These are phyloP conservation scores for Hypoxylon sp. DNA, from an alignment of 2,329 filamentous ascomycete genomes.

Conservation along the genomic window DNA sequence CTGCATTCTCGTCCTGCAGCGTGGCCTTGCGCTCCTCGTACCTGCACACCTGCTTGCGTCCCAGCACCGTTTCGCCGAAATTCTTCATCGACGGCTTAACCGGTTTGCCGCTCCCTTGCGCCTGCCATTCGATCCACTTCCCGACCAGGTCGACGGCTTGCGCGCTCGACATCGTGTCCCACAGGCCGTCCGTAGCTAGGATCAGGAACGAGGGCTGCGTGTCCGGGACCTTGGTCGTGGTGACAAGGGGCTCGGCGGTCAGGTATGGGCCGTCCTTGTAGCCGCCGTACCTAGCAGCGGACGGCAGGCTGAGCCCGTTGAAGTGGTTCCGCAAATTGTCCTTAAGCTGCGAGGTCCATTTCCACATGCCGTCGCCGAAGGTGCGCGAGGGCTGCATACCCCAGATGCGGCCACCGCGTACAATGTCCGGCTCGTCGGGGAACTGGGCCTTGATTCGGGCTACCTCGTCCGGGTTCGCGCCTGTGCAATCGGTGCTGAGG, in stretches of 20 bases:
- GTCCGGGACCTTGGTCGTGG: slow-evolving; percentile 64
- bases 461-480: slow-evolving; percentile 70
- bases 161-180: slow-evolving; percentile 69
- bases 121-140: slow-evolving; percentile 62
- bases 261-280: slow-evolving; percentile 73
- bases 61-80: slow-evolving; percentile 46
- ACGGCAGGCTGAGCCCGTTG: slow-evolving; percentile 57
- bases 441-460: slow-evolving; percentile 68
- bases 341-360: slow-evolving; percentile 68
- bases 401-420: slow-evolving; percentile 70
- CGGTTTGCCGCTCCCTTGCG: slow-evolving; percentile 37
- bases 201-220: slow-evolving; percentile 70
- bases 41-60: slow-evolving; percentile 45
- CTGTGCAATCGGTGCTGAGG: slow-evolving; percentile 75
- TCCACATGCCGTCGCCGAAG: slow-evolving; percentile 77
- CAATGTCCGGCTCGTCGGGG: slow-evolving; percentile 70
- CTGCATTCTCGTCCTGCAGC: slow-evolving; percentile 83
- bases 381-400: slow-evolving; percentile 73
- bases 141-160: slow-evolving; percentile 70
- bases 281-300: slow-evolving; percentile 57
- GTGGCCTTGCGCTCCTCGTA: slow-evolving; percentile 72
- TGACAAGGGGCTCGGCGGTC: slow-evolving; percentile 74
- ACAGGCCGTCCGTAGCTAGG: slow-evolving; percentile 75
- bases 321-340: slow-evolving; percentile 59
- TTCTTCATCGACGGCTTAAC: slow-evolving; percentile 21